Base-by-base conservation (phyloP, 164 flowering plant species). In the Kingdonia uniflora region DNA sequence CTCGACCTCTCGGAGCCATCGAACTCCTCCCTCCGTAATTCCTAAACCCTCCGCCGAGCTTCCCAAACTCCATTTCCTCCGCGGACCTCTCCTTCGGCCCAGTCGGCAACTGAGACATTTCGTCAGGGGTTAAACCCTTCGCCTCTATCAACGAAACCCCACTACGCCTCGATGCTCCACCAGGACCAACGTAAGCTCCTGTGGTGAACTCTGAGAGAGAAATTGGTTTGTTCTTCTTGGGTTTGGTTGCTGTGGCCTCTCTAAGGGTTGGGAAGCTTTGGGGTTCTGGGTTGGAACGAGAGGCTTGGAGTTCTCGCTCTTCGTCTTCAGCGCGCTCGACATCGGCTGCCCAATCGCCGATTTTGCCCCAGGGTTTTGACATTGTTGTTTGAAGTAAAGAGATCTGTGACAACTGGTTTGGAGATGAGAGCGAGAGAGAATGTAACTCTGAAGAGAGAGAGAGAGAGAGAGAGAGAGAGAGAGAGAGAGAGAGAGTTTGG, bases 71-170 rank as follows among this genome's bases (percentile, higher is more conserved):
- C 78, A 78, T 69, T 57, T 80, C 86, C 41, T 78, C 94, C 0
- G 69, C 62, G 1, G 84, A 60, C 17, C 87, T 65, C 57, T 81
- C 84, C 52, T 71, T 77, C 8, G 94, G 94, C 0, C 84, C 84
- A 13, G 94, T 92, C 2, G 96, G 96, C 4, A 80, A 72, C 23
- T 73, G 69, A 20, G 73, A 57, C 79, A 84, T 79, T 74, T 85
- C 91, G 0, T 72, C 79, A 1, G 72, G 71, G 0, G 95, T 85
- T 45, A 87, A 59, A 0, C 86, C 76, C 51, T 60, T 73, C 1
- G 56, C 40, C 2, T 68, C 81, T n/a, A 19, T 2, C 15, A 55
- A 38, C 1, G 45, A 56, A 20, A 67, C 71, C n/a, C n/a, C n/a
- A n/a, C n/a, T n/a, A 15, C 61, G 56, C 54, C 60, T 42, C 11